Conservation (phyloP, 2,329 filamentous ascomycete species). For the Colletotrichum paranaense region DNA sequence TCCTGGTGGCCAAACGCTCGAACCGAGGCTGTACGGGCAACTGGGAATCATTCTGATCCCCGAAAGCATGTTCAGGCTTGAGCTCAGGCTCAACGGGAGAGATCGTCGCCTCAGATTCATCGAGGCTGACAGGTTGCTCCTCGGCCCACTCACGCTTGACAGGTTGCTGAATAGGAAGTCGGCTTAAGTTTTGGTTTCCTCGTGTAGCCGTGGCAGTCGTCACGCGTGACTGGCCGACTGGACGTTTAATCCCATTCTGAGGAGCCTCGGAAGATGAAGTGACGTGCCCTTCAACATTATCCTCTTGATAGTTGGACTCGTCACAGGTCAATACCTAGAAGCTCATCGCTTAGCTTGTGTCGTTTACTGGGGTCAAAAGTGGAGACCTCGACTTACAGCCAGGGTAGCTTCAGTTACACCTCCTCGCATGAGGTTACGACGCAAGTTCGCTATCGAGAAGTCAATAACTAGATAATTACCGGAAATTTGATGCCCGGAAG, state of each 20-base stretch:
- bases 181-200: neutral
- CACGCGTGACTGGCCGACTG: neutral
- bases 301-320: constrained; percentile 31
- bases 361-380: neutral
- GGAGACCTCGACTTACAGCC: constrained; percentile 48
- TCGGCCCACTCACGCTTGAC: constrained; percentile 14
- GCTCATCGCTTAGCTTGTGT: neutral
- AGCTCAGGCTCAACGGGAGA: neutral
- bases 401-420: constrained; percentile 61
- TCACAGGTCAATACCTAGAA: constrained; percentile 34
- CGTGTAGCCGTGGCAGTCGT: neutral
- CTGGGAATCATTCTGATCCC: neutral
- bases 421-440: constrained; percentile 60
- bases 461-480: constrained; percentile 15
- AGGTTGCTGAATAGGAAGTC: neutral
- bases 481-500: neutral
- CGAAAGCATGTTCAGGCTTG: neutral
- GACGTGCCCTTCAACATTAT: neutral
- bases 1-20: constrained; percentile 60
- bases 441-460: constrained; percentile 52
- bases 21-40: constrained; percentile 39
- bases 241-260: neutral
- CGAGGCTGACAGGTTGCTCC: neutral
- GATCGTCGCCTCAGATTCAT: neutral
- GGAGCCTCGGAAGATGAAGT: neutral